Base-by-base conservation (phyloP, 2,329 filamentous ascomycete species). In the Epichloe typhina region DNA sequence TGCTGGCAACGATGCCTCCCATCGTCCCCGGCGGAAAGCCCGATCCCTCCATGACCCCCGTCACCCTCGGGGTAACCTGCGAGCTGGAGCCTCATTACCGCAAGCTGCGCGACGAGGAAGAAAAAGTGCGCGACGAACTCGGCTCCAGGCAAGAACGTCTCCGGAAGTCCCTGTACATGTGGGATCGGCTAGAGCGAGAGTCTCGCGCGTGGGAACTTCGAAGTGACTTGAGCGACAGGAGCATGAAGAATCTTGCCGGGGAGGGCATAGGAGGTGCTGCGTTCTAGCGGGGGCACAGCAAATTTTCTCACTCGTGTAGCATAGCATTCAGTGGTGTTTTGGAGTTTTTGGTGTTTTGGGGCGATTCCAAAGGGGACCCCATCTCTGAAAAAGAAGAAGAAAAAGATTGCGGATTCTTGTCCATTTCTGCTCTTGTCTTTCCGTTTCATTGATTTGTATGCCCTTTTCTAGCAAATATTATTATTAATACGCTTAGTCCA, bases 91-190 rank as follows among this genome's bases (percentile, higher is more conserved):
- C 70, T n/a, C 75, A 79, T 60, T 73, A 71, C 56, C 67, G 69
- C 36, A 75, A 75, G 52, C 67, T 80, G 11, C 71, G 69, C 52
- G 77, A 80, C 39, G 78, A 82, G 44, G 78, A 80, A 58, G 77
- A 80, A 60, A 73, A 72, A 54, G 58, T 79, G 37, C 70, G 78
- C 2, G 70, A 75, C 41, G 77, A 81, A 49, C 63, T 78, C 33
- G 69, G 72, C 19, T 58, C 57, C 23, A 78, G 76, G 59, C 72
- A 80, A 57, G 78, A 80, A 41, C 72, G 72, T 54, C 62, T 80
- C 39, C 69, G 76, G 33, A 74, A 72, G 62, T 75, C 69, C 50
- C 64, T 82, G 38, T 69, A 72, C 43, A 57, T 68, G 31, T 82
- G 77, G 74, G 72, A 80, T 50, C 70, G 69, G 57, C 66, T 77